These are phyloP conservation scores for Daedaleopsis sinensis DNA, from an alignment of 768 basidiomycete genomes.

Conservation along the genomic window DNA sequence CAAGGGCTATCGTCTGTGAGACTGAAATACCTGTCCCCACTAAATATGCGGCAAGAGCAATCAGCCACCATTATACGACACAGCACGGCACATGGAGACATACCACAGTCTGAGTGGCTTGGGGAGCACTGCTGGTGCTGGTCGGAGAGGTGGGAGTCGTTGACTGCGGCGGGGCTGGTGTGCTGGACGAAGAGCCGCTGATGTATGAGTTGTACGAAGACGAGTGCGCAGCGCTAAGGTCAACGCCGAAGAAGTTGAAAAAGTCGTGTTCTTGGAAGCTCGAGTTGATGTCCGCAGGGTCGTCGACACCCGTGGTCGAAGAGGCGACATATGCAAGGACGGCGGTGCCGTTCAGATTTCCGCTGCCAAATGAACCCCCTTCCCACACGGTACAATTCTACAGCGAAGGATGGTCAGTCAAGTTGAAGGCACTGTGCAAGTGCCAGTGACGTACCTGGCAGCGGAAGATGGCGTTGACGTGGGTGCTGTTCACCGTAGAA, in stretches of 20 bases:
- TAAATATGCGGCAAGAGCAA: background rate
- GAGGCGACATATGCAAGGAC: slow-evolving; percentile 32
- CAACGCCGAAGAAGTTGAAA: slow-evolving; percentile 33
- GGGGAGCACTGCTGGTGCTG: slow-evolving; percentile 12
- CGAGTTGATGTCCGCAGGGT: slow-evolving; percentile 31
- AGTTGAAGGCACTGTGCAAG: too few species aligned
- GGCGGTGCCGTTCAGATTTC: slow-evolving; percentile 26
- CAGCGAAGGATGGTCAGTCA: background rate
- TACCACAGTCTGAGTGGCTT: slow-evolving; percentile 24
- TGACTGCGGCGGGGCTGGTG: slow-evolving; percentile 1
- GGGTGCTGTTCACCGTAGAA: slow-evolving; percentile 30
- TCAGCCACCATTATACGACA: background rate
- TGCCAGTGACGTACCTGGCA: slow-evolving; percentile 31
- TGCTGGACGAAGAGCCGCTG: slow-evolving; percentile 11
- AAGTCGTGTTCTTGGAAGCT: slow-evolving; percentile 32
- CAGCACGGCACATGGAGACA: background rate
- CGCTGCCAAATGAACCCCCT: slow-evolving; percentile 31
- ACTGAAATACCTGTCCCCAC: slow-evolving; percentile 25
- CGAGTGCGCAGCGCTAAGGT: slow-evolving; percentile 28
- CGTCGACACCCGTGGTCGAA: slow-evolving; percentile 24
- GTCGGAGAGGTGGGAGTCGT: slow-evolving; percentile 11
- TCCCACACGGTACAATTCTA: slow-evolving; percentile 35
- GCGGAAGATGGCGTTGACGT: slow-evolving; percentile 32
- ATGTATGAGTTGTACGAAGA: slow-evolving; percentile 25
- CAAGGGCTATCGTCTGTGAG: background rate